Conservation (phyloP, 2,329 filamentous ascomycete species). For the Penicillium frequentans region DNA sequence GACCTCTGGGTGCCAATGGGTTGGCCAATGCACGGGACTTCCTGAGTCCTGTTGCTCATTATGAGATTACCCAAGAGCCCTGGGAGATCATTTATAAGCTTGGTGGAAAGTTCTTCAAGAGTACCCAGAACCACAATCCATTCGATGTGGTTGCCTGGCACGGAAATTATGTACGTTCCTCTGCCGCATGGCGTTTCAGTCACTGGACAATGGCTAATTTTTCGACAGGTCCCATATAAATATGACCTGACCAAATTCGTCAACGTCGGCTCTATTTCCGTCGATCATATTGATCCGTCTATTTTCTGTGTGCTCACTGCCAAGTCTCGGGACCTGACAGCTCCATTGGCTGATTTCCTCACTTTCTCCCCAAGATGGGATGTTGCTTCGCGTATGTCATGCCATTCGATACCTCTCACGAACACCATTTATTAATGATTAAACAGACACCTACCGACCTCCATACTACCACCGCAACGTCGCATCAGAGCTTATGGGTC, state of each 20-base stretch:
- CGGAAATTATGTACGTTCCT: conserved; percentile 55
- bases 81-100: conserved; percentile 65
- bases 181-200: background rate
- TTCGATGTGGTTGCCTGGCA: conserved; percentile 74
- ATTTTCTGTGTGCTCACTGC: conserved; percentile 44
- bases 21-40: conserved; percentile 68
- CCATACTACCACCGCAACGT: conserved; percentile 47
- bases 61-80: conserved; percentile 56
- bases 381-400: conserved; percentile 34
- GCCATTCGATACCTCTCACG: background rate
- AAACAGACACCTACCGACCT: conserved; percentile 39
- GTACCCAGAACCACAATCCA: conserved; percentile 63
- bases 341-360: conserved; percentile 39
- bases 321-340: conserved; percentile 35
- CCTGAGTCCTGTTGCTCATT: conserved; percentile 59
- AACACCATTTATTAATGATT: background rate
- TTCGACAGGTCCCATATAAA: conserved; percentile 37
- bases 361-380: conserved; percentile 44
- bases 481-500: conserved; percentile 41
- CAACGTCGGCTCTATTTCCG: conserved; percentile 41
- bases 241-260: conserved; percentile 44
- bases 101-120: conserved; percentile 60
- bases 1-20: conserved; percentile 65
- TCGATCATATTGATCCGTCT: conserved; percentile 44
- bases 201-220: background rate